Percentiles rank a stretch among this genome's conserved stretches.
phyloP scores from a whole-genome alignment of 805 yeast species.

The Wickerhamomyces xylosicus region DNA sequence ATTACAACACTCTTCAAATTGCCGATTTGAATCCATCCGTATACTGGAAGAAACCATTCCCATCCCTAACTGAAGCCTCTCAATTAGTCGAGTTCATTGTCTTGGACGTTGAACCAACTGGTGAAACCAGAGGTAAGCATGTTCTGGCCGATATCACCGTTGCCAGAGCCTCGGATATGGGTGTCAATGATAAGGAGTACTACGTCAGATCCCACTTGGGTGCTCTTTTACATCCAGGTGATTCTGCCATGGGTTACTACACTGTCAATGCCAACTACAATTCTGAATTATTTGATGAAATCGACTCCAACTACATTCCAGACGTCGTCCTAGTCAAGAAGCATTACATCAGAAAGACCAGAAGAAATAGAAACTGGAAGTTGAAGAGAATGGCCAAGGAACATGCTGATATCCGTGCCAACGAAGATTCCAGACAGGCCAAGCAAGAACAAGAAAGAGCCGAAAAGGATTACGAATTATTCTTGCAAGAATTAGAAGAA shows the following conservation, averaged over 20 bases:
- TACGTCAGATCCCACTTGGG: slow-evolving; percentile 90
- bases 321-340: slow-evolving; percentile 89
- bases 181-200: slow-evolving; percentile 72
- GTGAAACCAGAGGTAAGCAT: slow-evolving; percentile 62
- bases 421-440: slow-evolving; percentile 61
- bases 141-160: slow-evolving; percentile 86
- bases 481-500: slow-evolving; percentile 96
- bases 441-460: slow-evolving; percentile 86
- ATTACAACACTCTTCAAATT: slow-evolving; percentile 69
- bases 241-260: slow-evolving; percentile 86
- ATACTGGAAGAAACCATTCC: slow-evolving; percentile 80
- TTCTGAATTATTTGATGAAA: slow-evolving; percentile 72
- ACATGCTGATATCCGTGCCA: slow-evolving; percentile 79
- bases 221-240: slow-evolving; percentile 93
- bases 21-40: slow-evolving; percentile 63
- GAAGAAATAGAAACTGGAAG: slow-evolving; percentile 79
- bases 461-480: slow-evolving; percentile 88
- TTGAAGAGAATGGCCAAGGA: slow-evolving; percentile 97
- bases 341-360: slow-evolving; percentile 69
- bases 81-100: slow-evolving; percentile 82
- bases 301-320: slow-evolving; percentile 52
- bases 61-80: slow-evolving; percentile 62
- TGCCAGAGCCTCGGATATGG: slow-evolving; percentile 84
- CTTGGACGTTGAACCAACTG: slow-evolving; percentile 89
- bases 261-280: slow-evolving; percentile 80